These are phyloP conservation scores for Zalaria obscura DNA, from an alignment of 2,329 filamentous ascomycete species.

Conservation along the genomic window DNA sequence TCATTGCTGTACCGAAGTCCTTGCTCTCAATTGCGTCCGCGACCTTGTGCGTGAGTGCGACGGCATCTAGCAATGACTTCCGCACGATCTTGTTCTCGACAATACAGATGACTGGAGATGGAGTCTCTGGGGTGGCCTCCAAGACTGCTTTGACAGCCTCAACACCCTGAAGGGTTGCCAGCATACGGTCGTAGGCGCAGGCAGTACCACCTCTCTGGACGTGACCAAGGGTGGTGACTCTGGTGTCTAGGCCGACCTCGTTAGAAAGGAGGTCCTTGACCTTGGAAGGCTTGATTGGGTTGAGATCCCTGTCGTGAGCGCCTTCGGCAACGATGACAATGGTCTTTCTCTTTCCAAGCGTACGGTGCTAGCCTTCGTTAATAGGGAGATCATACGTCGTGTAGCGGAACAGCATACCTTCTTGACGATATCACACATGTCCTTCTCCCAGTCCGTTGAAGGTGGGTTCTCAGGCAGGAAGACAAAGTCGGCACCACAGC, in stretches of 20 bases:
- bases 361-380: slow-evolving; percentile 51
- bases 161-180: slow-evolving; percentile 84
- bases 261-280: slow-evolving; percentile 82
- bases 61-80: slow-evolving; percentile 78
- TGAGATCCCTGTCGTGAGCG: slow-evolving; percentile 70
- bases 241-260: slow-evolving; percentile 72
- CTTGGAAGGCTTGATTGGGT: slow-evolving; percentile 65
- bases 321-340: slow-evolving; percentile 97
- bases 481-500: slow-evolving; percentile 88
- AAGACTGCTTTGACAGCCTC: slow-evolving; percentile 88
- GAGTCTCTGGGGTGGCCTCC: slow-evolving; percentile 75
- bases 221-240: slow-evolving; percentile 89
- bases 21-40: slow-evolving; percentile 68
- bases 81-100: slow-evolving; percentile 96
- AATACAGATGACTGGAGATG: slow-evolving; percentile 90
- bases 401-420: slow-evolving; percentile 1
- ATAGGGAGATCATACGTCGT: background rate
- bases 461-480: slow-evolving; percentile 94
- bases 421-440: slow-evolving; percentile 67
- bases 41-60: slow-evolving; percentile 73
- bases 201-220: slow-evolving; percentile 92
- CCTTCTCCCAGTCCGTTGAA: slow-evolving; percentile 70
- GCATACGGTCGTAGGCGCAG: slow-evolving; percentile 86
- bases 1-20: slow-evolving; percentile 80
- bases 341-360: slow-evolving; percentile 85